Conservation (phyloP, 176 grass and related monocot species). For the Bolboschoenus planiculmis region DNA sequence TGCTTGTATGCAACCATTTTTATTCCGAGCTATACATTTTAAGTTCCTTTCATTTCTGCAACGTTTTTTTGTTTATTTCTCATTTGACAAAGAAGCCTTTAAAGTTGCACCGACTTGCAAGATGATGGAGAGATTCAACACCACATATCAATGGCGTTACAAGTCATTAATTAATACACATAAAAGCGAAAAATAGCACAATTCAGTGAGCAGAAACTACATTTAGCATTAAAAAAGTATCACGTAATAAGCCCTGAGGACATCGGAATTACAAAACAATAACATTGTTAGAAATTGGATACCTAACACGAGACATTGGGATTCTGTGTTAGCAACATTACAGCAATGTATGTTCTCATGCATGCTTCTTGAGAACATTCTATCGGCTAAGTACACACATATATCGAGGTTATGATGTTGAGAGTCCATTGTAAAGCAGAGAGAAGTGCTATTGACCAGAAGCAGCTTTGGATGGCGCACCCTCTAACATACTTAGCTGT, state of each 20-base stretch:
- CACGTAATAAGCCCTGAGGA: not conserved
- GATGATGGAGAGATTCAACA: not conserved
- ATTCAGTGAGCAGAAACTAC: not conserved
- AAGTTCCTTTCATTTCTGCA: not conserved
- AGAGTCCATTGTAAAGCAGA: not conserved
- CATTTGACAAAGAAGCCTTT: not conserved
- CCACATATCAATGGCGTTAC: not conserved
- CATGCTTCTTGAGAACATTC: not conserved
- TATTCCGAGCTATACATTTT: not conserved
- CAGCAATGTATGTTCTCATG: not conserved
- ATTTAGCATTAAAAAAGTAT: not conserved
- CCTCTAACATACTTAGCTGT: slow-evolving; percentile 84
- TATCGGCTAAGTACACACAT: not conserved
- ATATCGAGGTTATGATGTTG: too few relatives aligned
- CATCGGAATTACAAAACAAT: not conserved
- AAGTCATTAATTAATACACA: not conserved
- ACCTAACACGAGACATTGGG: not conserved
- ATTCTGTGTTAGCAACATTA: not conserved
- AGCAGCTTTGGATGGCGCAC: slow-evolving; percentile 58
- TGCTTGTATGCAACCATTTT: not conserved
- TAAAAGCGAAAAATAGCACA: not conserved
- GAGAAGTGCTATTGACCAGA: slow-evolving; percentile 47
- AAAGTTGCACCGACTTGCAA: not conserved
- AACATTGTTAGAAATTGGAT: not conserved
- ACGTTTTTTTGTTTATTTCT: not conserved